Conservation (phyloP, 164 flowering plant species). For the Macadamia integrifolia region DNA sequence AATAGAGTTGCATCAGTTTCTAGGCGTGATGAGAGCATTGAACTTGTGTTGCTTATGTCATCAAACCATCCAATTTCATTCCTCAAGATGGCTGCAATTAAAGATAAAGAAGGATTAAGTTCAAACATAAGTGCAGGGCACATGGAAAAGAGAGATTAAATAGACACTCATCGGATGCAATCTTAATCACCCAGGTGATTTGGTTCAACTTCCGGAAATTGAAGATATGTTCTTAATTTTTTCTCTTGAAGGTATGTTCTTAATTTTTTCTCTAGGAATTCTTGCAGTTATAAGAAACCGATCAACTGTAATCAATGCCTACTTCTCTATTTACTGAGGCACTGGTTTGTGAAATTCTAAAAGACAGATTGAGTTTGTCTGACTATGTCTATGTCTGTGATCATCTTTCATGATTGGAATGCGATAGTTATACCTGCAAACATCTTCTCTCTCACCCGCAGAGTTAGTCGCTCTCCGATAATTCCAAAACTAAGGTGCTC, state of each 20-base stretch:
- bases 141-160: not conserved
- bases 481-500: slow-evolving; percentile 77
- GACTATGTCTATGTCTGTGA: too few relatives aligned
- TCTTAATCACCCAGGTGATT: too few relatives aligned
- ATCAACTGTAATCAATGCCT: too few relatives aligned
- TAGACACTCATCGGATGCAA: too few relatives aligned
- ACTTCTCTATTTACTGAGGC: too few relatives aligned
- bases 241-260: too few relatives aligned
- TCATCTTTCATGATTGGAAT: too few relatives aligned
- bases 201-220: too few relatives aligned
- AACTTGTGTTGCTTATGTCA: slow-evolving; percentile 57
- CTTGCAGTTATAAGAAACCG: too few relatives aligned
- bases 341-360: not conserved
- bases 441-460: slow-evolving; percentile 81
- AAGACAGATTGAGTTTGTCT: too few relatives aligned
- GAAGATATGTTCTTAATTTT: too few relatives aligned
- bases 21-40: slow-evolving; percentile 76
- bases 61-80: slow-evolving; percentile 98
- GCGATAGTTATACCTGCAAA: slow-evolving; percentile 55
- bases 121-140: not conserved
- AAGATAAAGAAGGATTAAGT: not conserved
- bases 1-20: slow-evolving; percentile 81
- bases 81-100: slow-evolving; percentile 68
- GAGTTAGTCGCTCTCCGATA: slow-evolving; percentile 91
- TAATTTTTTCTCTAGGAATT: too few relatives aligned